Evolutionary conservation across 305 asterid genomes (phyloP).

Genomic region (Ruellia speciosa): DNA sequence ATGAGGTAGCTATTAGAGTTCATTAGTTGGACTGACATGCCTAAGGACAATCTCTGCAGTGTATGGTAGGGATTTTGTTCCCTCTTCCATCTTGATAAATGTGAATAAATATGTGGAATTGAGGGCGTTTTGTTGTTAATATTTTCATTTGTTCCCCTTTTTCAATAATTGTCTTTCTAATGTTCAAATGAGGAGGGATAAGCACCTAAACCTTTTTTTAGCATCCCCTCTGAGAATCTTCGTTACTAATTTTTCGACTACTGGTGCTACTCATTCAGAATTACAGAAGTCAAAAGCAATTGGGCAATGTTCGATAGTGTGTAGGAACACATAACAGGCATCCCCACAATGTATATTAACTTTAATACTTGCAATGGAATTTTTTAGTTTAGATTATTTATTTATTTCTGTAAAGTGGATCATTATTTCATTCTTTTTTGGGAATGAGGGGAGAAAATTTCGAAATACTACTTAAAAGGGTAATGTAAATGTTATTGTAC

Average conservation of each 20-base stretch:
- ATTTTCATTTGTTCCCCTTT: neutral
- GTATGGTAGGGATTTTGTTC: neutral
- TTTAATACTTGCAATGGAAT: too few species aligned
- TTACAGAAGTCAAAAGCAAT: too few species aligned
- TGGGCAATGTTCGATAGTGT: too few species aligned
- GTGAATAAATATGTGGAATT: neutral
- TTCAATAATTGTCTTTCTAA: neutral
- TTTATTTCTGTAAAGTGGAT: neutral
- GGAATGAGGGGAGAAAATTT: neutral
- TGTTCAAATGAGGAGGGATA: neutral
- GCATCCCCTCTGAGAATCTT: neutral
- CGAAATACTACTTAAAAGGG: too few species aligned
- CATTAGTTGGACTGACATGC: neutral
- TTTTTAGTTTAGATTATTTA: too few species aligned
- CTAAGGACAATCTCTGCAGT: neutral
- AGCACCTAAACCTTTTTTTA: neutral
- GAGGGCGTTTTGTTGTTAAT: neutral
- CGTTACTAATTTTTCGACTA: too few species aligned
- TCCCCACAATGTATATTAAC: too few species aligned
- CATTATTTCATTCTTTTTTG: neutral
- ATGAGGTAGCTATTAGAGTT: constrained; percentile 4
- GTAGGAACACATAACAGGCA: too few species aligned
- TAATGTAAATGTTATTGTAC: neutral
- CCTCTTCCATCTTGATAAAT: neutral
- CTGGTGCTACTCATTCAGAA: too few species aligned